A percentile compares a stretch with the other conserved stretches of the same genome.
Conservation (phyloP, 2,329 filamentous ascomycete genomes). For the Aureobasidium sp. region DNA sequence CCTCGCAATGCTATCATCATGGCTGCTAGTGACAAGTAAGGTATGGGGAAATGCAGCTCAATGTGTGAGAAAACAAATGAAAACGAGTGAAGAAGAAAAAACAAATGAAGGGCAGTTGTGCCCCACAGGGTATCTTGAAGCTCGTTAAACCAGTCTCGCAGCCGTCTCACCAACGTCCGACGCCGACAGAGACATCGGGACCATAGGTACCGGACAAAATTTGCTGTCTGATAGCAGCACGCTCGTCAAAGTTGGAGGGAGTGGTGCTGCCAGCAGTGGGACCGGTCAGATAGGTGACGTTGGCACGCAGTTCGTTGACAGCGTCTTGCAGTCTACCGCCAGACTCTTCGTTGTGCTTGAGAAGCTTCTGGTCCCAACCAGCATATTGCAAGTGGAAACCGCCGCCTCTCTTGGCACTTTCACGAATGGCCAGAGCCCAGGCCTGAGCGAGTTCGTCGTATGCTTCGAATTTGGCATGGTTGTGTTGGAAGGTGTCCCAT, state of each 20-base stretch:
- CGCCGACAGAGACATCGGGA: slow-evolving; percentile 48
- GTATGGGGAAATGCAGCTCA: neutral
- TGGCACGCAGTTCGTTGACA: slow-evolving; percentile 62
- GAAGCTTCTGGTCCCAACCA: slow-evolving; percentile 82
- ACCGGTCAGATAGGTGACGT: slow-evolving; percentile 34
- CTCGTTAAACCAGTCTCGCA: slow-evolving; percentile 1
- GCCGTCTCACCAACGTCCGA: slow-evolving; percentile 46
- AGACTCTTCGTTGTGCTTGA: slow-evolving; percentile 80
- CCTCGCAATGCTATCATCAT: slow-evolving; percentile 11
- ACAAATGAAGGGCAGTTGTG: slow-evolving; percentile 3
- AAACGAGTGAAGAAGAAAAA: neutral
- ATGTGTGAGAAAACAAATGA: slow-evolving; percentile 3
- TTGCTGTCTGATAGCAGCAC: slow-evolving; percentile 44
- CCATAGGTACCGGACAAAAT: slow-evolving; percentile 32
- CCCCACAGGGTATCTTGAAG: slow-evolving; percentile 12
- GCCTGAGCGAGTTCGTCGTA: slow-evolving; percentile 94
- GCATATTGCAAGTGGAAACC: slow-evolving; percentile 84
- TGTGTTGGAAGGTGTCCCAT: slow-evolving; percentile 83
- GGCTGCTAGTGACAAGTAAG: slow-evolving; percentile 6
- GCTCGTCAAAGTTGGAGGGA: slow-evolving; percentile 24
- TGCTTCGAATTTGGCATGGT: slow-evolving; percentile 86
- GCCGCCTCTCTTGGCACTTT: slow-evolving; percentile 82
- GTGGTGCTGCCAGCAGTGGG: slow-evolving; percentile 15
- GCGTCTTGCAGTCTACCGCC: slow-evolving; percentile 74
- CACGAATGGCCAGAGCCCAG: slow-evolving; percentile 84